Evolutionary conservation across 108 stramenopile species (phyloP), one percentile per base, ranked within the genome.

Genomic region (Conticribra guillardii): DNA sequence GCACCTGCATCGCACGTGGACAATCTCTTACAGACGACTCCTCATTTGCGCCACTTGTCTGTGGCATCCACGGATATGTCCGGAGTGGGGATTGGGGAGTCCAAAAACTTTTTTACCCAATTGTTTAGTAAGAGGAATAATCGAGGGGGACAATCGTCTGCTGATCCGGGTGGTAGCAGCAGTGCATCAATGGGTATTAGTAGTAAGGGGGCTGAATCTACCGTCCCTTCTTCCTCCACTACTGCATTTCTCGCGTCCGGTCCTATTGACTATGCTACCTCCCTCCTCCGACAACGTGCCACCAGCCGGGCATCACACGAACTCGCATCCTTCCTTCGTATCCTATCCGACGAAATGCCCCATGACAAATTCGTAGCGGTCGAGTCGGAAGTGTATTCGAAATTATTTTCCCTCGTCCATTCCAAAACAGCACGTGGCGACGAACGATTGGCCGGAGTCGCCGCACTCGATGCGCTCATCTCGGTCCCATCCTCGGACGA

Each of bases 401-500:
- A 62, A 19, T 68, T 95, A 15, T 95, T 95, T 73, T 80, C 83
- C 8, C 61, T 95, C 3, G 84, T 95, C 3, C 88, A 95, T 71
- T 85, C 89, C 3, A 60, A 60, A 48, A 63, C 81, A 27, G 60
- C 67, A 47, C 60, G 65, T n/a, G 61, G 64, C 4, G 73, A 81
- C 48, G 65, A 80, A 29, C 84, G 92, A 3, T 76, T 96, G 60
- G 95, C 92, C 33, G 95, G 95, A 47, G 82, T 96, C 24, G 85
- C 87, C 1, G 92, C 89, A 0, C 50, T 96, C 23, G 91, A 93
- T 73, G 88, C 88, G 27, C 77, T 96, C 3, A 68, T 96, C 24
- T 74, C 78, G 4, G 88, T 90, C 0, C 95, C 94, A 3, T 87
- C 87, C 60, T 89, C 91, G 11, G 91, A 97, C 24, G 95, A 96